Evolutionary conservation across 257 asterid genomes (phyloP), one percentile per base, ranked within the genome.

Genomic region (Petrea volubilis): DNA sequence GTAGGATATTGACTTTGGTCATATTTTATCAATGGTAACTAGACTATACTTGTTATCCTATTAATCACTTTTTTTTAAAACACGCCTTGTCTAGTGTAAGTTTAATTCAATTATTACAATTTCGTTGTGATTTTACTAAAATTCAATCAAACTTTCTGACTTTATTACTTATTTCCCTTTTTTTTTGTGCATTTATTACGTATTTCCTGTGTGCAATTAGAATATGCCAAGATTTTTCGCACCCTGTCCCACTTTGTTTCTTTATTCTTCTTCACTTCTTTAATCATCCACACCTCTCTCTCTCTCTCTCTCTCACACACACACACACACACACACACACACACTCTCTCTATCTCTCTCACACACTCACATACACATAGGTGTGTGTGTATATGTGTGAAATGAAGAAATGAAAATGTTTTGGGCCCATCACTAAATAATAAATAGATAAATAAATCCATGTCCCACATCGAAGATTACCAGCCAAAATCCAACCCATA

Each of bases 401-500:
- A 64, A 36, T 24, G 18, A 63, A 38, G 44, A 27, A 15, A 17
- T 1, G 51, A 38, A 21, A 51, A 36, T 66, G 36, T 43, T 4
- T 4, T n/a, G 28, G 13, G 25, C 40, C 68, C 51, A 4, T 15
- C 14, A 38, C 5, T 24, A 61, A 51, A 43, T 20, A 36, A 51
- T 7, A 51, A 28, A 13, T 44, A 28, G 12, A 56, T 5, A 25
- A 69, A 31, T 68, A 60, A 55, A 66, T 59, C 1, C 27, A 60
- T 52, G 81, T 18, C 73, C 79, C 84, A 71, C 75, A 60, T 12
- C 49, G 47, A 33, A 28, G 24, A 64, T 44, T 17, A 71, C 49
- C 78, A 76, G 74, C 79, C 46, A 67, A 80, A 56, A 5, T 76
- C 79, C 79, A 76, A 71, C 81, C 74, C 38, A 72, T 68, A 15